Percentiles rank a stretch among this genome's conserved stretches.
phyloP scores from a whole-genome alignment of 441 rosid genomes.

The Pelargonium myrrhifolium region DNA sequence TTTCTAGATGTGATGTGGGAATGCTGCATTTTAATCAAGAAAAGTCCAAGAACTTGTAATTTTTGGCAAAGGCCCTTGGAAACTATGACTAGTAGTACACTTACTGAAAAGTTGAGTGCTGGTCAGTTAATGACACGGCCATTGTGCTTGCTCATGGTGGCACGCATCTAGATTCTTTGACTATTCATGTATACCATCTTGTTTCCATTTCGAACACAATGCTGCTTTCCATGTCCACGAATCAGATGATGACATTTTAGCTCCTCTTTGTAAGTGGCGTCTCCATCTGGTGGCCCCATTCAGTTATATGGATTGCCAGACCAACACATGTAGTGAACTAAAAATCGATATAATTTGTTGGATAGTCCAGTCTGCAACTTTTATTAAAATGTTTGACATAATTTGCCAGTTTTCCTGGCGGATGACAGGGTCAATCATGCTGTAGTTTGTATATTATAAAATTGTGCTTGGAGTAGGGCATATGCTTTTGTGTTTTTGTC shows the following conservation, averaged over 20 bases:
- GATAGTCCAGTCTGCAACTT: not conserved
- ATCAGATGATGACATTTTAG: not conserved
- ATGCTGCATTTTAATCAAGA: too few species aligned
- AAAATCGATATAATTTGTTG: not conserved
- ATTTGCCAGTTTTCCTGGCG: not conserved
- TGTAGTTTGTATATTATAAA: conserved; percentile 7
- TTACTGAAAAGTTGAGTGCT: not conserved
- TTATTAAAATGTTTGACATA: not conserved
- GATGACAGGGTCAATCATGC: not conserved
- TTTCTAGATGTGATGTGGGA: too few species aligned
- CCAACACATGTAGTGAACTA: not conserved
- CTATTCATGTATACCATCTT: not conserved
- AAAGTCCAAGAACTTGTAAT: not conserved
- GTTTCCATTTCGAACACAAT: conserved; percentile 1
- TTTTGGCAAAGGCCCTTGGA: not conserved
- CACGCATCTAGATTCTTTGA: not conserved
- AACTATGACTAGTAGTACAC: not conserved
- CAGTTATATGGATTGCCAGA: not conserved
- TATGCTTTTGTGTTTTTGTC: not conserved
- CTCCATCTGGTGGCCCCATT: not conserved
- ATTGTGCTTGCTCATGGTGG: not conserved
- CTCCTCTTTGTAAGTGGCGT: not conserved
- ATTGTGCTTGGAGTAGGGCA: not conserved
- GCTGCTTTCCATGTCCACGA: not conserved
- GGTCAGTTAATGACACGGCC: too few species aligned